These are phyloP conservation scores for Ceriops zippeliana DNA, from an alignment of 345 rosid genomes.

Conservation along the genomic window DNA sequence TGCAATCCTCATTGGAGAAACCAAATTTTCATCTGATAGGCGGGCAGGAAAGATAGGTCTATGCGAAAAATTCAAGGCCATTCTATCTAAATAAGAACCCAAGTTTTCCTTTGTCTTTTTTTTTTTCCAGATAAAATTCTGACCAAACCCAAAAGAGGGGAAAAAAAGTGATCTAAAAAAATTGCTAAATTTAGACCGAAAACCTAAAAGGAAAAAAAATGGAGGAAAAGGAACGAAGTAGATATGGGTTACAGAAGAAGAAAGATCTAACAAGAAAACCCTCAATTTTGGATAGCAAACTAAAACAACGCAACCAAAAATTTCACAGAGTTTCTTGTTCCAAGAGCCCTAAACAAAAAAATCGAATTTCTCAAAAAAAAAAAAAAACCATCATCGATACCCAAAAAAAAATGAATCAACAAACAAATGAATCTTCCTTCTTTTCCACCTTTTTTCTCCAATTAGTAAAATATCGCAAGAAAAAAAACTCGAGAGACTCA, in stretches of 20 bases:
- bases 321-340: slow-evolving; percentile 29
- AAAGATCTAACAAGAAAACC: slow-evolving; percentile 29
- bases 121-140: background rate
- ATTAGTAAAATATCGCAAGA: slow-evolving; percentile 1
- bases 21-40: slow-evolving; percentile 63
- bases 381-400: background rate
- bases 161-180: slow-evolving; percentile 1
- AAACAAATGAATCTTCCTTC: slow-evolving; percentile 13
- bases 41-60: slow-evolving; percentile 56
- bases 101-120: background rate
- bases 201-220: background rate
- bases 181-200: background rate
- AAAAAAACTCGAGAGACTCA: slow-evolving; percentile 3
- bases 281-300: slow-evolving; percentile 35
- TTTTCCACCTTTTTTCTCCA: background rate
- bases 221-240: background rate
- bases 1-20: slow-evolving; percentile 61
- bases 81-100: slow-evolving; percentile 16
- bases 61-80: slow-evolving; percentile 89
- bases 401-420: background rate
- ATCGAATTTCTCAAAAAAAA: background rate
- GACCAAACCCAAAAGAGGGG: background rate
- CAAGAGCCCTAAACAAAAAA: background rate
- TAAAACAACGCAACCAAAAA: slow-evolving; percentile 36
- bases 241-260: background rate